Base-by-base conservation (phyloP, 2,329 filamentous ascomycete genomes). In the Fusarium pilosicola region DNA sequence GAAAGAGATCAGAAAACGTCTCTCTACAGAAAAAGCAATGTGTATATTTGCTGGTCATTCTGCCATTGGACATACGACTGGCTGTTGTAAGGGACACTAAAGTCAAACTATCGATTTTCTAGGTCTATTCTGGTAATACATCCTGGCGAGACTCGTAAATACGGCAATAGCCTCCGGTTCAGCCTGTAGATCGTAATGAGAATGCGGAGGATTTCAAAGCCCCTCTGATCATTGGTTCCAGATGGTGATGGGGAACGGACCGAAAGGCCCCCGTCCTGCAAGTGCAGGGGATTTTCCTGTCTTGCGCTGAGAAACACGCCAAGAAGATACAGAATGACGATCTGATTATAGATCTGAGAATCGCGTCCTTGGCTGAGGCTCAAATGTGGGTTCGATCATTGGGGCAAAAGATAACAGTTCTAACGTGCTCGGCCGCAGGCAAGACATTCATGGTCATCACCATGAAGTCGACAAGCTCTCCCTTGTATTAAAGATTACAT, bases 51-150 rank as follows among this genome's bases (percentile, higher is more conserved):
- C 14, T 10, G 7, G n/a, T 4, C 28, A 39, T 44, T 32, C 6
- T 39, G 36, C 8, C n/a, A 22, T 28, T n/a, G 22, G 15, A 1
- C 7, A 24, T 32, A 28, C 42, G 18, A 66, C 26, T 65, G 49
- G 64, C 10, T 65, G 26, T 36, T 57, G 3, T 2, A 15, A 15
- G 18, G 44, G 28, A 46, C 46, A 52, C 57, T 65, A 66, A 28
- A 28, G 22, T 18, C 17, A 67, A 26, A 67, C 65, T 68, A 62
- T 61, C 17, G 59, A 69, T 55, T 20, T 13, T 4, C 67, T 69
- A 70, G 26, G 20, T 14, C 42, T 17, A 6, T 49, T 70, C 20
- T 17, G 59, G 65, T 17, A 45, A 39, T 28, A 14, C 12, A 12
- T 49, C 52, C 48, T 36, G 20, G n/a, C 10, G 10, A 22, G 11